phyloP scores from a whole-genome alignment of 2,329 filamentous ascomycete genomes.

The Cercospora sp. region DNA sequence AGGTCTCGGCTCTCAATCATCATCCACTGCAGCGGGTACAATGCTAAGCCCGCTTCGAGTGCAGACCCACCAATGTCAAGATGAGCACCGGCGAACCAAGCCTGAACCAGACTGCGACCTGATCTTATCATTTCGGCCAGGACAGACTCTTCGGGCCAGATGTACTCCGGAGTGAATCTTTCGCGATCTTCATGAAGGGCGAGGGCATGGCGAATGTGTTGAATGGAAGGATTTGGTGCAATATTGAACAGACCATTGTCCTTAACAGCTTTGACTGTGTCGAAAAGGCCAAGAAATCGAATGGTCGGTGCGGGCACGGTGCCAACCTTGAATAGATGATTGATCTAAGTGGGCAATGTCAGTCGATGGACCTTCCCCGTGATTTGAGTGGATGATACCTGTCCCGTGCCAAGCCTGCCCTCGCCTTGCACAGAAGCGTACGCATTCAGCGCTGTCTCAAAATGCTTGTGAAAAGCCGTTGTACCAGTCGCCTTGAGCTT shows the following conservation, averaged over 20 bases:
- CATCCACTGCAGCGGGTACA: constrained; percentile 49
- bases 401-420: background rate
- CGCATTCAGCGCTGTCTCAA: constrained; percentile 33
- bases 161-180: constrained; percentile 33
- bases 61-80: constrained; percentile 43
- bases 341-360: background rate
- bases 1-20: constrained; percentile 35
- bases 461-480: constrained; percentile 34
- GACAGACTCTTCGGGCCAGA: constrained; percentile 28
- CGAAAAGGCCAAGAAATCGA: constrained; percentile 43
- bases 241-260: constrained; percentile 36
- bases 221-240: constrained; percentile 39
- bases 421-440: background rate
- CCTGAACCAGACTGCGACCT: constrained; percentile 39
- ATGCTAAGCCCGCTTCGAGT: constrained; percentile 41
- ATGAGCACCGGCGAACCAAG: constrained; percentile 45
- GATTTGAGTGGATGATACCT: background rate
- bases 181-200: constrained; percentile 43
- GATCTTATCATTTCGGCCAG: constrained; percentile 16
- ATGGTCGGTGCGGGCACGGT: constrained; percentile 37
- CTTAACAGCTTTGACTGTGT: constrained; percentile 39
- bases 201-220: constrained; percentile 42
- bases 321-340: constrained; percentile 13
- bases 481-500: constrained; percentile 29
- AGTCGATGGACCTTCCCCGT: background rate